Percentiles rank a stretch among this genome's conserved stretches.
Evolutionary conservation across 2,329 filamentous ascomycete species (phyloP).

Genomic region (Ophiostoma novo-ulmi): DNA sequence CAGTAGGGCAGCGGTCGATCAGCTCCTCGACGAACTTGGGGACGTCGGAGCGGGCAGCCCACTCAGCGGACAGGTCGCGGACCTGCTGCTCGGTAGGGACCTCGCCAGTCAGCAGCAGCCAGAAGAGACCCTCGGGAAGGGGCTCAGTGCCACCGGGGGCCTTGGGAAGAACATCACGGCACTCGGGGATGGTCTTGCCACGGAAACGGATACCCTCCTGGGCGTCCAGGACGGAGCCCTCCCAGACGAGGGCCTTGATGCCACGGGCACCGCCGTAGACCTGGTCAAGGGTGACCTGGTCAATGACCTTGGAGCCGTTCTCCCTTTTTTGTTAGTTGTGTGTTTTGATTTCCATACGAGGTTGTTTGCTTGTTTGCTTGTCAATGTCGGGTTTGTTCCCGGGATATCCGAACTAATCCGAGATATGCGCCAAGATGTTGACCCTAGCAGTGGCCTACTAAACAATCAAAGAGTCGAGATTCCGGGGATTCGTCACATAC

Average conservation of each 20-base stretch:
- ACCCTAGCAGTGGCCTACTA: not conserved
- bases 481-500: conserved; percentile 49
- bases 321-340: conserved; percentile 54
- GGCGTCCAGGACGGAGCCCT: conserved; percentile 94
- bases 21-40: conserved; percentile 99
- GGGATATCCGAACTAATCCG: conserved; percentile 7
- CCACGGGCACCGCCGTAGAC: conserved; percentile 98
- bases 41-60: conserved; percentile 93
- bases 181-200: conserved; percentile 98
- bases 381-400: not conserved
- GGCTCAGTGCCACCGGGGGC: conserved; percentile 95
- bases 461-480: not conserved
- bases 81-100: conserved; percentile 97
- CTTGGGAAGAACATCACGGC: conserved; percentile 95
- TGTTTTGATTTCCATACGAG: not conserved
- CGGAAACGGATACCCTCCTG: conserved; percentile 99
- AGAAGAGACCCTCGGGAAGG: conserved; percentile 98
- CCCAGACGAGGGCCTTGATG: conserved; percentile 98
- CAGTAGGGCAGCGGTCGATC: conserved; percentile 98
- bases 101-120: conserved; percentile 97
- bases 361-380: not conserved
- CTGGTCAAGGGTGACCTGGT: conserved; percentile 98
- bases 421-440: not conserved
- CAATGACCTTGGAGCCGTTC: conserved; percentile 88
- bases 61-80: conserved; percentile 94